These are phyloP conservation scores for Pythium vanterpoolii DNA, from an alignment of 352 stramenopile genomes.

Conservation along the genomic window DNA sequence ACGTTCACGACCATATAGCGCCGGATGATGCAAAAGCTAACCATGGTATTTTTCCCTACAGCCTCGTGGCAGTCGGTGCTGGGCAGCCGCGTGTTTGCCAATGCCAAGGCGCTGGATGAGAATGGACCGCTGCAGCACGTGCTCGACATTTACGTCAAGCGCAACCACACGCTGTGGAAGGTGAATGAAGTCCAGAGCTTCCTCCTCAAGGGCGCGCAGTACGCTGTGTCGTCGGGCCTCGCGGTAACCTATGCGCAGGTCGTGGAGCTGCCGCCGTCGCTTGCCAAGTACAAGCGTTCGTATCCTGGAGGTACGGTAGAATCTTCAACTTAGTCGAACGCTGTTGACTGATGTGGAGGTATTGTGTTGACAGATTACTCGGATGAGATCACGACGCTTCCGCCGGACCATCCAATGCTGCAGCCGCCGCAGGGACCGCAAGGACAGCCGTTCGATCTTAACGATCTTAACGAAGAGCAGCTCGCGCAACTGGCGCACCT, in stretches of 20 bases:
- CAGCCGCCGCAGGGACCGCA: constrained; percentile 63
- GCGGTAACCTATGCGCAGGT: constrained; percentile 51
- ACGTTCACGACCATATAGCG: constrained; percentile 9
- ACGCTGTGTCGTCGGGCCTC: constrained; percentile 57
- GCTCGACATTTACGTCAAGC: constrained; percentile 78
- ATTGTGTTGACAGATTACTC: constrained; percentile 57
- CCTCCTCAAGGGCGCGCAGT: constrained; percentile 58
- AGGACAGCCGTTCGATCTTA: constrained; percentile 31
- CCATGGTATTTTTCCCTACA: constrained; percentile 12
- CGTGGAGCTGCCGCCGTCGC: constrained; percentile 43
- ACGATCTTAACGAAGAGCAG: constrained; percentile 55
- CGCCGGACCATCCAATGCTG: constrained; percentile 81
- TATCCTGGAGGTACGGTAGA: constrained; percentile 57
- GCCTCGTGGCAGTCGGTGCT: constrained; percentile 71
- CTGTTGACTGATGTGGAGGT: too few species aligned
- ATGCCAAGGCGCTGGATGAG: constrained; percentile 56
- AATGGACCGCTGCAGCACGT: constrained; percentile 64
- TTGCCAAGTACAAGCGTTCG: constrained; percentile 75
- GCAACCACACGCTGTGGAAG: constrained; percentile 81
- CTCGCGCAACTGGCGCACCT: constrained; percentile 50
- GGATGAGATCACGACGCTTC: constrained; percentile 85
- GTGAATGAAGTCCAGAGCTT: constrained; percentile 75
- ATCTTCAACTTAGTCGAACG: not conserved
- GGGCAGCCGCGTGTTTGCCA: constrained; percentile 73
- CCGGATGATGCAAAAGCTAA: not conserved